phyloP scores from a whole-genome alignment of 163 green algal species.

The Chlamydomonas reinhardtii region DNA sequence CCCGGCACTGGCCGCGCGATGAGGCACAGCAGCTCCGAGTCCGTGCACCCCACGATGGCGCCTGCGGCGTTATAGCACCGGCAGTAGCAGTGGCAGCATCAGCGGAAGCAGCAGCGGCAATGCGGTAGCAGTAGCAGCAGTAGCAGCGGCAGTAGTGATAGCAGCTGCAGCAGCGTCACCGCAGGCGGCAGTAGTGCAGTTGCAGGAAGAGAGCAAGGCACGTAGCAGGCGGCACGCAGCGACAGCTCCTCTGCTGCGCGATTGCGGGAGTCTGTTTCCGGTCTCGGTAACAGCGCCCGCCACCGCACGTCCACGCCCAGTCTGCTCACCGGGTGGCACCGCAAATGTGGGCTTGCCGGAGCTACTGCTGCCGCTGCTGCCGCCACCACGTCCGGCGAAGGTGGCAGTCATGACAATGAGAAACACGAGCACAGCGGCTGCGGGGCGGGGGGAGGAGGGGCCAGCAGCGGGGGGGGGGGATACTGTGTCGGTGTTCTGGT shows the following conservation, averaged over 20 bases:
- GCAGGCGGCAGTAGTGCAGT: neutral
- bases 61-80: neutral
- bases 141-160: neutral
- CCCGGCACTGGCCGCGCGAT: neutral
- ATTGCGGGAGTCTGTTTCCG: too few relatives aligned
- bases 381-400: neutral
- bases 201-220: too few relatives aligned
- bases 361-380: neutral
- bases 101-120: neutral
- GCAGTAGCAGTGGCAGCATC: neutral
- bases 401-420: constrained; percentile 9
- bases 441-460: neutral
- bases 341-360: neutral
- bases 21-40: constrained; percentile 33
- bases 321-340: neutral
- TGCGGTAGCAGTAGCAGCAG: neutral
- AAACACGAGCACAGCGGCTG: constrained; percentile 9
- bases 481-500: too few relatives aligned
- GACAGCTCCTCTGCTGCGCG: too few relatives aligned
- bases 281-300: too few relatives aligned
- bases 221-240: too few relatives aligned
- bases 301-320: too few relatives aligned
- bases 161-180: neutral
- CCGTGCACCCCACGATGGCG: neutral
- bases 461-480: too few relatives aligned